These are phyloP conservation scores for Lactarius deliciosus DNA, from an alignment of 768 basidiomycete species.

Conservation along the genomic window DNA sequence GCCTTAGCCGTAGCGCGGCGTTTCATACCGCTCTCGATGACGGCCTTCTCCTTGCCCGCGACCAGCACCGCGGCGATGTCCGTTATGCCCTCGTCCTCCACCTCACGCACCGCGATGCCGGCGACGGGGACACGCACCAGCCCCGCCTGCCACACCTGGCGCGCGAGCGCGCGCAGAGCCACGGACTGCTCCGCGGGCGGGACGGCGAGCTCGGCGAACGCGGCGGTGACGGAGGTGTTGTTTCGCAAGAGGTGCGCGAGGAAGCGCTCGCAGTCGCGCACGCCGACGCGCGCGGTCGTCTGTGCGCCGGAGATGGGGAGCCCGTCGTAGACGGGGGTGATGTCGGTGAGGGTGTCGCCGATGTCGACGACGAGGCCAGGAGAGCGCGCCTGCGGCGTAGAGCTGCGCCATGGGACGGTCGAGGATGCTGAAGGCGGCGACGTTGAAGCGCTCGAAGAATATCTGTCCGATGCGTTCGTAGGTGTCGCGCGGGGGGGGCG, in stretches of 20 bases:
- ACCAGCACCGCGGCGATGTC: slow-evolving; percentile 90
- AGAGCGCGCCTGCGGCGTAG: slow-evolving; percentile 70
- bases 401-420: slow-evolving; percentile 84
- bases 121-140: slow-evolving; percentile 75
- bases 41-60: slow-evolving; percentile 86
- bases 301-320: slow-evolving; percentile 56
- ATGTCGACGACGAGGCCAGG: slow-evolving; percentile 83
- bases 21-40: slow-evolving; percentile 84
- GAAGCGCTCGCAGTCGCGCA: slow-evolving; percentile 70
- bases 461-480: slow-evolving; percentile 77
- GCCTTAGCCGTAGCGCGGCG: slow-evolving; percentile 71
- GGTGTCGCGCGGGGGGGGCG: slow-evolving; percentile 61
- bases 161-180: slow-evolving; percentile 62
- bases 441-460: slow-evolving; percentile 92
- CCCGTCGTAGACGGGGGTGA: slow-evolving; percentile 77
- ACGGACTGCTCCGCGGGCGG: slow-evolving; percentile 34
- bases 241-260: slow-evolving; percentile 69
- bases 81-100: slow-evolving; percentile 82
- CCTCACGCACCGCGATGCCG: slow-evolving; percentile 44
- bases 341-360: slow-evolving; percentile 69
- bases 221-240: slow-evolving; percentile 62
- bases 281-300: slow-evolving; percentile 61
- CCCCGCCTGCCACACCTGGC: slow-evolving; percentile 61
- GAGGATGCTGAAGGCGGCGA: slow-evolving; percentile 75
- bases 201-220: slow-evolving; percentile 53